These are phyloP conservation scores for Cytospora mali DNA, from an alignment of 2,329 filamentous ascomycete genomes.

Conservation along the genomic window DNA sequence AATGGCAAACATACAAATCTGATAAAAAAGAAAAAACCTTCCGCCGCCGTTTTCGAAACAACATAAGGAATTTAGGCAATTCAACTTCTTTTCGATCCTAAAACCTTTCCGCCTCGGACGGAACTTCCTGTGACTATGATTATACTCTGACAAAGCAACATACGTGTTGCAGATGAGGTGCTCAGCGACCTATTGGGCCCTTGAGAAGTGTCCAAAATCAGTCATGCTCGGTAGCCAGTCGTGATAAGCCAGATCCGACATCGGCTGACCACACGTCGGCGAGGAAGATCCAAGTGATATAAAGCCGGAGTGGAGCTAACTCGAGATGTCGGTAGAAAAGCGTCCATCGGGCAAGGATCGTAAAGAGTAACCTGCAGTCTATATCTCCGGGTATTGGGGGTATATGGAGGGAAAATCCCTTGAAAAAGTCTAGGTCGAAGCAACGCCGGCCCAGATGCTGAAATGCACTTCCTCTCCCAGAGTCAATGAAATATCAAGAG, in stretches of 20 bases:
- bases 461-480: constrained; percentile 22
- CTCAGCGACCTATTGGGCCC: background rate
- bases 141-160: constrained; percentile 5
- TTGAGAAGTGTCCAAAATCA: background rate
- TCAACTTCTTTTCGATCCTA: background rate
- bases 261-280: background rate
- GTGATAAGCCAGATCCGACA: background rate
- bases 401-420: constrained; percentile 19
- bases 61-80: constrained; percentile 7
- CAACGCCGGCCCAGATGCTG: constrained; percentile 27
- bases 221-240: background rate
- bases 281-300: constrained; percentile 3
- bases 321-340: constrained; percentile 5
- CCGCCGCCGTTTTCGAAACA: background rate
- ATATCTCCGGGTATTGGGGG: constrained; percentile 28
- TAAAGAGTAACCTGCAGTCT: constrained; percentile 22
- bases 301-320: background rate
- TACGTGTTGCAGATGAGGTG: background rate
- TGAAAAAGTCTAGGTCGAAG: constrained; percentile 23
- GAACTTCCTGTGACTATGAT: background rate
- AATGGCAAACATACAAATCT: constrained; percentile 4
- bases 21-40: background rate
- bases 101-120: background rate
- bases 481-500: constrained; percentile 13
- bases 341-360: constrained; percentile 12